Percentiles rank a stretch among this genome's conserved stretches.
Conservation (phyloP, 2,329 filamentous ascomycete species). For the Eutypella sp. region DNA sequence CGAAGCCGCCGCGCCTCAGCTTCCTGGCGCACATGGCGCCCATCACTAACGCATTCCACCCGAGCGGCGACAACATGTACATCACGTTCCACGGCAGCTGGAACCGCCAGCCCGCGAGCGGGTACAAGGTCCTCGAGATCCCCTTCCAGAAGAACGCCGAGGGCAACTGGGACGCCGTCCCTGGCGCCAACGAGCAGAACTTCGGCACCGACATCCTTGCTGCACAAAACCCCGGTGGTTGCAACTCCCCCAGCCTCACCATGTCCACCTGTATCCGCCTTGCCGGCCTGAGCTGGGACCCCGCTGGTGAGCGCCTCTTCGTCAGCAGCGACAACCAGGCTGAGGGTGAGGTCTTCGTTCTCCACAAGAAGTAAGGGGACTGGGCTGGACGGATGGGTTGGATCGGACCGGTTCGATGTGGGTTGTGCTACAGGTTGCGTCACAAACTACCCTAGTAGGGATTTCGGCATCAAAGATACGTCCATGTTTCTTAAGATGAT, state of each 20-base stretch:
- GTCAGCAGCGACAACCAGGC: slow-evolving; percentile 42
- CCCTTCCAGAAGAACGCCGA: slow-evolving; percentile 29
- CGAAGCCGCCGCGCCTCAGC: slow-evolving; percentile 40
- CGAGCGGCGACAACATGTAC: slow-evolving; percentile 51
- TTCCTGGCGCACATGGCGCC: slow-evolving; percentile 57
- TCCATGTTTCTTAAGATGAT: no score
- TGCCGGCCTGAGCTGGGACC: slow-evolving; percentile 38
- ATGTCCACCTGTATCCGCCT: slow-evolving; percentile 44
- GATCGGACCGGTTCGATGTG: no score
- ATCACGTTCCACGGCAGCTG: slow-evolving; percentile 61
- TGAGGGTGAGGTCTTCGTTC: slow-evolving; percentile 41
- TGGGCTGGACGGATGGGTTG: no score
- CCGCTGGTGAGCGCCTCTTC: slow-evolving; percentile 41
- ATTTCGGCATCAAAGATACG: no score
- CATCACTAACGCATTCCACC: slow-evolving; percentile 57
- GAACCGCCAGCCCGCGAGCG: slow-evolving; percentile 29
- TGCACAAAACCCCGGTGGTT: slow-evolving; percentile 39
- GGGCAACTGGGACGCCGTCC: slow-evolving; percentile 24
- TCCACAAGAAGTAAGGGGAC: slow-evolving; percentile 23
- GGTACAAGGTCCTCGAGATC: slow-evolving; percentile 32
- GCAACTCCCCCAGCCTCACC: slow-evolving; percentile 30
- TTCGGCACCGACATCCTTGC: slow-evolving; percentile 42
- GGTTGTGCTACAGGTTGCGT: no score
- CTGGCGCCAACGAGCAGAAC: slow-evolving; percentile 30
- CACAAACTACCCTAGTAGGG: no score